A percentile compares a stretch with the other conserved stretches of the same genome.
Evolutionary conservation across 176 grass and related monocot species (phyloP).

Genomic region (Avena eriantha): DNA sequence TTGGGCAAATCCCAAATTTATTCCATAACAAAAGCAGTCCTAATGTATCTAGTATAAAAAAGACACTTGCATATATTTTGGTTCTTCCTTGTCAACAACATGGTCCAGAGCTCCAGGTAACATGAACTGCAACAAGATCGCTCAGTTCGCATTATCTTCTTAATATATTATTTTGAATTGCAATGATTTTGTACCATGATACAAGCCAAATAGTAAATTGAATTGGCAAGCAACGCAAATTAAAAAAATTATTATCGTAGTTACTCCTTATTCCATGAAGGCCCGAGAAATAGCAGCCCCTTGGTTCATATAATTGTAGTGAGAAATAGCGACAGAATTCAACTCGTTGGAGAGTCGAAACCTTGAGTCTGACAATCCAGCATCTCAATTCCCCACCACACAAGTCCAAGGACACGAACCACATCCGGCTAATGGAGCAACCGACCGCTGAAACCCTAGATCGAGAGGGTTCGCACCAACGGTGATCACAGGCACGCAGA

Average conservation of each 20-base stretch:
- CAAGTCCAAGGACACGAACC: not conserved
- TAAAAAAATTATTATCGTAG: not conserved
- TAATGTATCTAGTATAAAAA: not conserved
- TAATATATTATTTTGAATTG: not conserved
- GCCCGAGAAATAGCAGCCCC: not conserved
- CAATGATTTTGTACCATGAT: not conserved
- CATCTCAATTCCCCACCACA: constrained; percentile 1
- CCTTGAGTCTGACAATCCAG: not conserved
- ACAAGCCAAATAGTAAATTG: not conserved
- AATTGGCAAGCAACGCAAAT: constrained; percentile 14
- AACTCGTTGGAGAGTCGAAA: not conserved
- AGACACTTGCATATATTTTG: not conserved
- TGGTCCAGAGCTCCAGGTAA: not conserved
- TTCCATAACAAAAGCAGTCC: not conserved
- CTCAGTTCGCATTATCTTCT: not conserved
- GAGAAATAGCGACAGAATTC: constrained; percentile 16
- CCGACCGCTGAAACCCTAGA: constrained; percentile 54
- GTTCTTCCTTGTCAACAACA: not conserved
- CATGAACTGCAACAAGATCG: not conserved
- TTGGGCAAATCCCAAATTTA: too few relatives aligned
- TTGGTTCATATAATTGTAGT: not conserved
- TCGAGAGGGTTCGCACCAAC: constrained; percentile 1
- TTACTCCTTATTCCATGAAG: not conserved
- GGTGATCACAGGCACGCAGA: not conserved
- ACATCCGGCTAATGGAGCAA: not conserved